These are phyloP conservation scores for Neolentinus lepideus DNA, from an alignment of 1,284 basidiomycete species.

Conservation along the genomic window DNA sequence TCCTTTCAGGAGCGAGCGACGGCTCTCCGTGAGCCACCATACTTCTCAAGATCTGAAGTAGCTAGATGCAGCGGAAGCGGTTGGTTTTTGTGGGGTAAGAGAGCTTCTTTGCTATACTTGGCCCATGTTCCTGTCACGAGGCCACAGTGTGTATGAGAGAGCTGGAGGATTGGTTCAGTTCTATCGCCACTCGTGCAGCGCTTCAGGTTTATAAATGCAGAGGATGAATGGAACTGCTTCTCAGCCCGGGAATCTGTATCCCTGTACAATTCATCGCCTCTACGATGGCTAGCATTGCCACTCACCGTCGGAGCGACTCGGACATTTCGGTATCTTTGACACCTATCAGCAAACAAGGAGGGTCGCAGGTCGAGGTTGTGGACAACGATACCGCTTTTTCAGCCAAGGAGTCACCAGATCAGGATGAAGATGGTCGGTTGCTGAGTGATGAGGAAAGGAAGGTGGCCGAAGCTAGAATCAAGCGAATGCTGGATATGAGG, in stretches of 20 bases:
- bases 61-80: not conserved
- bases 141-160: not conserved
- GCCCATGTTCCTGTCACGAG: not conserved
- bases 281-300: not conserved
- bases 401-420: not conserved
- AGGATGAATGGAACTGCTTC: not conserved
- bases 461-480: not conserved
- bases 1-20: not conserved
- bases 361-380: not conserved
- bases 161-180: not conserved
- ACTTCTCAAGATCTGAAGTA: not conserved
- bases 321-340: not conserved
- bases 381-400: not conserved
- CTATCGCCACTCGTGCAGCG: not conserved
- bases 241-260: not conserved
- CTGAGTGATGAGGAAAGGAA: not conserved
- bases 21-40: not conserved
- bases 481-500: not conserved
- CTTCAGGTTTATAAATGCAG: not conserved
- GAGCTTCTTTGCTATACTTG: not conserved
- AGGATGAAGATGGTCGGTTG: not conserved
- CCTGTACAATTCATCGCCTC: not conserved
- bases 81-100: not conserved
- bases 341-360: not conserved
- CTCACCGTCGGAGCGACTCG: not conserved